Conservation (phyloP, 2,329 filamentous ascomycete genomes). For the Diaporthe ampelina region DNA sequence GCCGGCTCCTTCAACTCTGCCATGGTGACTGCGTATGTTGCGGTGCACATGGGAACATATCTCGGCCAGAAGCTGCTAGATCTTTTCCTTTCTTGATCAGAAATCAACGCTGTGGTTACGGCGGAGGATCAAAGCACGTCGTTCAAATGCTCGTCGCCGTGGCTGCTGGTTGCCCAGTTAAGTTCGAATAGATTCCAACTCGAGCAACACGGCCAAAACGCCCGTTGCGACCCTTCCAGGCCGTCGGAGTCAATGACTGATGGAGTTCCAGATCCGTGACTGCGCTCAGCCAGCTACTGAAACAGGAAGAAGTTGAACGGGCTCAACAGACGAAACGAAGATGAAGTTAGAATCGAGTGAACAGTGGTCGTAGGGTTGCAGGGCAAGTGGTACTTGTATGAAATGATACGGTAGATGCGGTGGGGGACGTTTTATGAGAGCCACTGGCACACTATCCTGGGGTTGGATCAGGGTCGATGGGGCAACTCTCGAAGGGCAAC, state of each 20-base stretch:
- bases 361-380: constrained; percentile 54
- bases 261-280: constrained; percentile 35
- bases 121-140: constrained; percentile 31
- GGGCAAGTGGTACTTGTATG: constrained; percentile 64
- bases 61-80: constrained; percentile 47
- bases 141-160: constrained; percentile 35
- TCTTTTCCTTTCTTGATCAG: constrained; percentile 6
- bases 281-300: constrained; percentile 38
- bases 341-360: constrained; percentile 49
- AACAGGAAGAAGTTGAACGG: constrained; percentile 41
- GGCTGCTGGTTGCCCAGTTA: constrained; percentile 20
- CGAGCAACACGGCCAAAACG: constrained; percentile 36
- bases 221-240: constrained; percentile 33
- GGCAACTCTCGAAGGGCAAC: constrained; percentile 40
- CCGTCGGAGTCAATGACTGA: constrained; percentile 30
- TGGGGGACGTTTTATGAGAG: constrained; percentile 63
- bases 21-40: constrained; percentile 73
- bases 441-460: constrained; percentile 62
- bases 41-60: constrained; percentile 73
- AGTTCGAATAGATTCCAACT: constrained; percentile 28
- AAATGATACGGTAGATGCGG: constrained; percentile 63
- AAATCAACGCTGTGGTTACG: constrained; percentile 27
- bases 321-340: constrained; percentile 46
- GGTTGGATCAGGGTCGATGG: constrained; percentile 54
- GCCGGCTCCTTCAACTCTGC: constrained; percentile 74